These are phyloP conservation scores for Phialocephala subalpina DNA, from an alignment of 2,329 filamentous ascomycete genomes.

Conservation along the genomic window DNA sequence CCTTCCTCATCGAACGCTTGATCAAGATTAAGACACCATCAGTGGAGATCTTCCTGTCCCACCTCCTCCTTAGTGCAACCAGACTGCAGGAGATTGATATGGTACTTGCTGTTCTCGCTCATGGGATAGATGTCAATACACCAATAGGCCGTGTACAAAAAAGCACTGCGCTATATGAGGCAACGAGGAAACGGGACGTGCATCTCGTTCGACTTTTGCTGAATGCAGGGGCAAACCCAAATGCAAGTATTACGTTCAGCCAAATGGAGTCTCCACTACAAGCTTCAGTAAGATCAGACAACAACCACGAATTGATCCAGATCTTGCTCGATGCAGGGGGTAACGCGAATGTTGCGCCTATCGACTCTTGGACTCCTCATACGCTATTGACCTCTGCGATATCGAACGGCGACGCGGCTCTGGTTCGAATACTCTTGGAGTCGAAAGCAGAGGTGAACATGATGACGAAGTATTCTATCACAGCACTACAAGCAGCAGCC, in stretches of 20 bases:
- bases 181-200: slow-evolving; percentile 1
- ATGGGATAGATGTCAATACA: slow-evolving; percentile 27
- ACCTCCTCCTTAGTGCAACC: slow-evolving; percentile 28
- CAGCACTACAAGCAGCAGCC: slow-evolving; percentile 26
- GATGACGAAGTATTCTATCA: slow-evolving; percentile 21
- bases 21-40: slow-evolving; percentile 30
- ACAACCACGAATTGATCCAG: slow-evolving; percentile 26
- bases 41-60: slow-evolving; percentile 30
- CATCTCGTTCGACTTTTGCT: slow-evolving; percentile 24
- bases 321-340: slow-evolving; percentile 28
- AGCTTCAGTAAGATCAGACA: slow-evolving; percentile 19
- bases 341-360: slow-evolving; percentile 19
- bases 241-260: slow-evolving; percentile 10
- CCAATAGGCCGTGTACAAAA: slow-evolving; percentile 16
- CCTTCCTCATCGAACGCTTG: slow-evolving; percentile 24
- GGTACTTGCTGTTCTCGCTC: slow-evolving; percentile 23
- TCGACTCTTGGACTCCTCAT: not conserved
- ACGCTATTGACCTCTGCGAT: slow-evolving; percentile 25
- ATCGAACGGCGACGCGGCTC: slow-evolving; percentile 13
- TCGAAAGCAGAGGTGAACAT: slow-evolving; percentile 22
- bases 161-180: slow-evolving; percentile 25
- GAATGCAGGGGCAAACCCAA: slow-evolving; percentile 25
- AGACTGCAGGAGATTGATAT: slow-evolving; percentile 15
- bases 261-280: slow-evolving; percentile 25
- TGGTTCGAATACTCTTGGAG: slow-evolving; percentile 24